Conservation (phyloP, 495 filamentous ascomycete species). For the Penicillium cosmopolitanum region DNA sequence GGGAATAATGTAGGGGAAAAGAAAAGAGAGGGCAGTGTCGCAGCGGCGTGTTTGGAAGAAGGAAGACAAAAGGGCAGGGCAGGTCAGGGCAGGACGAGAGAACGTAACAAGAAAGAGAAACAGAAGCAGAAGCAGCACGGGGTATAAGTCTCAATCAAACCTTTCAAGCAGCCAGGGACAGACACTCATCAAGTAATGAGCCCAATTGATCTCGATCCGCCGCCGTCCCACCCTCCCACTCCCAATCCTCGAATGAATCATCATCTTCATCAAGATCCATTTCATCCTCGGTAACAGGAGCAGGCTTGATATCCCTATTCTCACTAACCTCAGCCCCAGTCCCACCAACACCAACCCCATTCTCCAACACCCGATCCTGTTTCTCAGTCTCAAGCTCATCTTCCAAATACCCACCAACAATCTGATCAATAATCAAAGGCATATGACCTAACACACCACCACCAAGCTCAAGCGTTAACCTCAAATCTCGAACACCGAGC, state of each 20-base stretch:
- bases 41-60: too few species aligned
- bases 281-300: conserved; percentile 32
- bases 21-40: neutral
- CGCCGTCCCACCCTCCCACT: conserved; percentile 73
- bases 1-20: neutral
- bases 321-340: conserved; percentile 3
- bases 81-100: neutral
- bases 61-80: neutral
- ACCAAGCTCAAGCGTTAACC: conserved; percentile 73
- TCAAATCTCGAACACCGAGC: conserved; percentile 77
- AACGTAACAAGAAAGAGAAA: conserved; percentile 4
- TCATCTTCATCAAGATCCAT: conserved; percentile 70
- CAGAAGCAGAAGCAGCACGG: conserved; percentile 9
- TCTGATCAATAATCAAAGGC: conserved; percentile 69
- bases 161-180: conserved; percentile 49
- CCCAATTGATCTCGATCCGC: conserved; percentile 67
- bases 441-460: conserved; percentile 76
- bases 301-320: conserved; percentile 43
- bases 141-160: conserved; percentile 22
- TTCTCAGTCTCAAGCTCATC: conserved; percentile 68
- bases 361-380: conserved; percentile 48
- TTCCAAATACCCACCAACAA: conserved; percentile 74
- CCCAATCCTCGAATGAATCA: conserved; percentile 44
- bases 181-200: conserved; percentile 67
- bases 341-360: conserved; percentile 12